Evolutionary conservation across 2,329 filamentous ascomycete genomes (phyloP).

Genomic region (Sclerotinia sclerotiorum): DNA sequence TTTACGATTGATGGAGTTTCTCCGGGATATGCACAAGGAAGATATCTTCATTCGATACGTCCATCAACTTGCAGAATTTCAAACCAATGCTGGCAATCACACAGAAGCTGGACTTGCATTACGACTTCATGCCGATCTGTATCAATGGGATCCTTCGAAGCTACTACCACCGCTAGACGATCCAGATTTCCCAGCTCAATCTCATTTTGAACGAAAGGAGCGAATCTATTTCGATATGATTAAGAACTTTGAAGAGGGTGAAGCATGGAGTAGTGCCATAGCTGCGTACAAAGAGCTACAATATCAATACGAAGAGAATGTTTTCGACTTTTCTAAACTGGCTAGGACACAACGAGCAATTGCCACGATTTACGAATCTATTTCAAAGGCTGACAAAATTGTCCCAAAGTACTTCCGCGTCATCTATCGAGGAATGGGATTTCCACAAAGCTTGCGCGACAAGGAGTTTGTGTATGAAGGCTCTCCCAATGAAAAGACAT

Average conservation of each 20-base stretch:
- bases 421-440: slow-evolving; percentile 84
- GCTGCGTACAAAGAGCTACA: slow-evolving; percentile 88
- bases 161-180: slow-evolving; percentile 66
- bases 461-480: slow-evolving; percentile 94
- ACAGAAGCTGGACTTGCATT: slow-evolving; percentile 88
- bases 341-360: slow-evolving; percentile 87
- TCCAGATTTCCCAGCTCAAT: slow-evolving; percentile 78
- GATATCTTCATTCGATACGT: slow-evolving; percentile 97
- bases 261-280: slow-evolving; percentile 87
- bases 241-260: slow-evolving; percentile 90
- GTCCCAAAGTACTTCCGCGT: slow-evolving; percentile 90
- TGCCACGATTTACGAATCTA: slow-evolving; percentile 85
- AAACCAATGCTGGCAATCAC: slow-evolving; percentile 72
- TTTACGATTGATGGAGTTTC: slow-evolving; percentile 88
- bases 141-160: slow-evolving; percentile 80
- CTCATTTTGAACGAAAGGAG: slow-evolving; percentile 90
- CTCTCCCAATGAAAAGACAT: slow-evolving; percentile 70
- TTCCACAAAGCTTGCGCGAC: slow-evolving; percentile 75
- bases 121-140: slow-evolving; percentile 86
- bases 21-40: slow-evolving; percentile 94
- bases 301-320: slow-evolving; percentile 82
- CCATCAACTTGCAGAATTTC: slow-evolving; percentile 80
- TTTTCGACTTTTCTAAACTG: slow-evolving; percentile 89
- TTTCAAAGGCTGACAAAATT: slow-evolving; percentile 76
- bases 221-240: slow-evolving; percentile 92